phyloP scores from a whole-genome alignment of 176 grass and related monocot species.

The Carex parvula region DNA sequence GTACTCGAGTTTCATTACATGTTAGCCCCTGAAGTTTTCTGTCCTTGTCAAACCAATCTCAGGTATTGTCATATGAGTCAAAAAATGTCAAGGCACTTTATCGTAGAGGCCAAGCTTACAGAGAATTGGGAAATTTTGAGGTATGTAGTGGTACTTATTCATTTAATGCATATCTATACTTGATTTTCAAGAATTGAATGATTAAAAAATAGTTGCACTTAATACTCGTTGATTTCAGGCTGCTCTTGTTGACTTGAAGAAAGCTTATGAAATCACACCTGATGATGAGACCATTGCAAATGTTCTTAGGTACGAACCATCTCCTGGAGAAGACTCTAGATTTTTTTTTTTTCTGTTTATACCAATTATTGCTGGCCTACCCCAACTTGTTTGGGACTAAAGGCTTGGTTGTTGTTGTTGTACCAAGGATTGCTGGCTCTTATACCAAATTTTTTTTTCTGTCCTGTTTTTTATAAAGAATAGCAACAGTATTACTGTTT shows the following conservation, averaged over 20 bases:
- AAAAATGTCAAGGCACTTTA: slow-evolving; percentile 95
- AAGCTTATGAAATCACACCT: slow-evolving; percentile 66
- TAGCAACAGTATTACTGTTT: background rate
- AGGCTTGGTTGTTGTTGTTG: too few species aligned
- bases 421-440: background rate
- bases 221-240: slow-evolving; percentile 43
- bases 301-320: slow-evolving; percentile 56
- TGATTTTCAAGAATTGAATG: slow-evolving; percentile 15
- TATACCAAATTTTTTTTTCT: background rate
- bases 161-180: slow-evolving; percentile 6
- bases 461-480: background rate
- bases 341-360: slow-evolving; percentile 6
- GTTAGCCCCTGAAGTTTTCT: background rate
- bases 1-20: background rate
- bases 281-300: slow-evolving; percentile 98
- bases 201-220: slow-evolving; percentile 22
- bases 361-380: background rate
- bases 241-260: slow-evolving; percentile 77
- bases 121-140: slow-evolving; percentile 71
- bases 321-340: slow-evolving; percentile 8
- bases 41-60: slow-evolving; percentile 31
- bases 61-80: slow-evolving; percentile 70
- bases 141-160: slow-evolving; percentile 37
- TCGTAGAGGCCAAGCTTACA: slow-evolving; percentile 92
- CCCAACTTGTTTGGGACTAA: too few species aligned